Conservation (phyloP, 768 basidiomycete species). For the Podaxis carcinomalis region DNA sequence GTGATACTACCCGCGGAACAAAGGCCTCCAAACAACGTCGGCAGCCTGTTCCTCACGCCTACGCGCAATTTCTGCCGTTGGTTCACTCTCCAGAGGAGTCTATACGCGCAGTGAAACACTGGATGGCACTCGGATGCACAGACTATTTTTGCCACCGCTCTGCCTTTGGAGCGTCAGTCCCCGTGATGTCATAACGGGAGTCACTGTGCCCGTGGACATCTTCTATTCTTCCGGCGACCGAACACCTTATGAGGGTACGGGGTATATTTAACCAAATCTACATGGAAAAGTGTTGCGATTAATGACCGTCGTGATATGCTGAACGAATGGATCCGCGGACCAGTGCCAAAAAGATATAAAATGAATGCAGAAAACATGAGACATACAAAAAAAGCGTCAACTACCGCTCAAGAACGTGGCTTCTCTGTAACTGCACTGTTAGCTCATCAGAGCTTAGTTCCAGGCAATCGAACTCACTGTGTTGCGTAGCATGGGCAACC, state of each 20-base stretch:
- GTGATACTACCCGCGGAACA: background rate
- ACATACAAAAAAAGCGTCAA: background rate
- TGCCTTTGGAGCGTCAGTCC: background rate
- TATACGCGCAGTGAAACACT: background rate
- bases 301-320: background rate
- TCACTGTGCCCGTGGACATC: background rate
- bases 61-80: too few species aligned
- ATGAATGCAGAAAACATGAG: slow-evolving; percentile 1
- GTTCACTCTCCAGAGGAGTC: background rate
- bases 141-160: background rate
- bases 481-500: slow-evolving; percentile 67
- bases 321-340: slow-evolving; percentile 1
- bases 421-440: slow-evolving; percentile 15
- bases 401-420: slow-evolving; percentile 16
- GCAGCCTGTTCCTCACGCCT: too few species aligned
- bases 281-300: background rate
- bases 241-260: background rate
- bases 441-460: background rate
- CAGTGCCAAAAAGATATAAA: slow-evolving; percentile 3
- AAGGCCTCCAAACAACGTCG: background rate
- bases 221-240: background rate
- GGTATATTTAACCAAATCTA: slow-evolving; percentile 2
- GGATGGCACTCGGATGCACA: background rate
- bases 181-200: slow-evolving; percentile 6
- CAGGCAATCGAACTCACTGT: slow-evolving; percentile 24